These are phyloP conservation scores for Cyphellophora europaea DNA, from an alignment of 2,329 filamentous ascomycete species.

Conservation along the genomic window DNA sequence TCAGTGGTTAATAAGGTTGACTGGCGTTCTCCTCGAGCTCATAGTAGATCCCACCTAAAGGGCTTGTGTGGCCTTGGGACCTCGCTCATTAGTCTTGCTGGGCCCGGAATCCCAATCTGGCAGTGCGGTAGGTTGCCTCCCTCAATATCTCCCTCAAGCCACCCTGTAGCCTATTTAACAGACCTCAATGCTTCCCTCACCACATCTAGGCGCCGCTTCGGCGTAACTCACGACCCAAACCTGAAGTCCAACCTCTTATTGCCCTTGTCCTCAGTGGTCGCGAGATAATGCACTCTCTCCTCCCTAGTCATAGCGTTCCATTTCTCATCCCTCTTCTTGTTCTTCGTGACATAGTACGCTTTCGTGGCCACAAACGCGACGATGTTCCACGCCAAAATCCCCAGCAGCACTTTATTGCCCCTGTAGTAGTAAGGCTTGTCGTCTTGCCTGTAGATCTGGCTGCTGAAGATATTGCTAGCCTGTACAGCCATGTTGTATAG, in stretches of 20 bases:
- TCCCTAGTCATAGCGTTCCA: slow-evolving; percentile 34
- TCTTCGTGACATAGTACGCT: slow-evolving; percentile 30
- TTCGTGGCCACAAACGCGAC: slow-evolving; percentile 38
- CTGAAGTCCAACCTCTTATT: slow-evolving; percentile 47
- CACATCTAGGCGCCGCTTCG: no score
- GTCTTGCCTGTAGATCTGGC: slow-evolving; percentile 46
- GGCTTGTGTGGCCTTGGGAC: no score
- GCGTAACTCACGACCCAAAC: slow-evolving; percentile 44
- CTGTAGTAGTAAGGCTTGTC: slow-evolving; percentile 44
- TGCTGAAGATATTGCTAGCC: slow-evolving; percentile 28
- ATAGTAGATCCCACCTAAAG: no score
- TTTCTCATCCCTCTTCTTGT: slow-evolving; percentile 23
- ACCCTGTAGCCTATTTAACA: no score
- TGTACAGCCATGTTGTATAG: slow-evolving; percentile 40
- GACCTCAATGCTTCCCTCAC: no score
- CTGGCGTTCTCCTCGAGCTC: no score
- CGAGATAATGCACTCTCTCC: slow-evolving; percentile 39
- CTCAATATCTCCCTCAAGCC: no score
- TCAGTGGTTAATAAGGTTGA: no score
- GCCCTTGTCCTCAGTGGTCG: slow-evolving; percentile 43
- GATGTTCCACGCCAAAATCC: slow-evolving; percentile 39
- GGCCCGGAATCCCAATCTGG: no score
- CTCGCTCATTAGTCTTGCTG: no score
- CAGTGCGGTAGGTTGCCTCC: no score
- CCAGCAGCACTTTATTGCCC: slow-evolving; percentile 42